Conservation (phyloP, 1,284 basidiomycete species). For the Stygiomarasmius scandens region DNA sequence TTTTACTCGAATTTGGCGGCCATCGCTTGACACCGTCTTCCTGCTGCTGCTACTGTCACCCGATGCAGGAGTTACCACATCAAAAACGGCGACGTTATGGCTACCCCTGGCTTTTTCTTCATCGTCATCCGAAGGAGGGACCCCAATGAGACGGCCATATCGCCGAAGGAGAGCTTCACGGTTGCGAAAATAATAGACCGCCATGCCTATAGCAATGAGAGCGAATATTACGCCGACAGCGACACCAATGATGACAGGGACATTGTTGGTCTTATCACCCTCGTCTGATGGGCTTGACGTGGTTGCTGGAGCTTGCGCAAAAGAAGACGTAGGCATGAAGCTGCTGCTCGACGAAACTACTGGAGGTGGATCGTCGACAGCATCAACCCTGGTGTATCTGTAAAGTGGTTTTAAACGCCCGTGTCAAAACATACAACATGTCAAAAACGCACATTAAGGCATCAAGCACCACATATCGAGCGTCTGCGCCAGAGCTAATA, state of each 20-base stretch:
- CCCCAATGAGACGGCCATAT: conserved; percentile 3
- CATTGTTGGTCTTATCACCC: neutral
- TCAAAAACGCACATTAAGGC: conserved; percentile 11
- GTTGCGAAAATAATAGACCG: neutral
- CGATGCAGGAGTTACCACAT: neutral
- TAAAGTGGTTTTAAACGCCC: neutral
- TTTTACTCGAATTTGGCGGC: no score
- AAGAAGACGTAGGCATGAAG: neutral
- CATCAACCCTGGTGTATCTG: conserved; percentile 6
- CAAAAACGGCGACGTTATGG: no score
- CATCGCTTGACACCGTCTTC: no score
- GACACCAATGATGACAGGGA: conserved; percentile 7
- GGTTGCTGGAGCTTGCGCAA: no score
- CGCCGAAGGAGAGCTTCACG: conserved; percentile 2
- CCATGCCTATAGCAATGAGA: neutral
- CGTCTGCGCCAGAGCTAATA: conserved; percentile 6
- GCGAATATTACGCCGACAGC: conserved; percentile 7
- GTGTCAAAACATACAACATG: neutral
- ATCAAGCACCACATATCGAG: conserved; percentile 11
- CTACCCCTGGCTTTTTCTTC: neutral
- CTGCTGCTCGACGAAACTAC: neutral
- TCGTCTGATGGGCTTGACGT: no score
- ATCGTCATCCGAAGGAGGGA: neutral
- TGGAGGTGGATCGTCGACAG: neutral
- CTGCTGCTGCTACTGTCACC: neutral